Conservation (phyloP, 148 eudicot genomes). For the Drosera capensis region DNA sequence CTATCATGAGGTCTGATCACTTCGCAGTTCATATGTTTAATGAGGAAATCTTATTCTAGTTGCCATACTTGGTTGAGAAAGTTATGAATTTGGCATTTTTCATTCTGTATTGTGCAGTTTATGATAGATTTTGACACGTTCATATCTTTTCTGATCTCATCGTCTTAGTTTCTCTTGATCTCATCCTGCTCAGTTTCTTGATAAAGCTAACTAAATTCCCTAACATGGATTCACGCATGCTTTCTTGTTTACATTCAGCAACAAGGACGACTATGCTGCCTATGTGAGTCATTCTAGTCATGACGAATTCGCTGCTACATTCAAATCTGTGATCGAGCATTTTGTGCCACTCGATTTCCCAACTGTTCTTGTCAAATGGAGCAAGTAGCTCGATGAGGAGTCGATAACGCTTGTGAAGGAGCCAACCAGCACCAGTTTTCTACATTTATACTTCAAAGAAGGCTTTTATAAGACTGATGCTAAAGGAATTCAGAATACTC, state of each 20-base stretch:
- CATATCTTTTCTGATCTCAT: no score
- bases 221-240: constrained; percentile 47
- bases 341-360: constrained; percentile 72
- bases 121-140: no score
- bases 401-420: neutral
- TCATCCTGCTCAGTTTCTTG: neutral
- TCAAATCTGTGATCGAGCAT: constrained; percentile 50
- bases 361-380: constrained; percentile 33
- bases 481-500: no score
- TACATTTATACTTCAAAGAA: no score
- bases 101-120: no score
- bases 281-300: constrained; percentile 55
- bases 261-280: constrained; percentile 44
- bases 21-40: no score
- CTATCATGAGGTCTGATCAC: no score
- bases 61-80: no score
- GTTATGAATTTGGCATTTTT: no score
- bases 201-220: neutral
- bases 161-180: neutral
- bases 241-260: constrained; percentile 53
- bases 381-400: constrained; percentile 3
- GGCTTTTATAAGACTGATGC: no score
- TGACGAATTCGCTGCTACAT: constrained; percentile 48
- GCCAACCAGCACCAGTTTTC: no score
- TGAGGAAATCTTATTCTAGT: no score